phyloP scores from a whole-genome alignment of 106 monocot species.

The Xerophyta viscosa region DNA sequence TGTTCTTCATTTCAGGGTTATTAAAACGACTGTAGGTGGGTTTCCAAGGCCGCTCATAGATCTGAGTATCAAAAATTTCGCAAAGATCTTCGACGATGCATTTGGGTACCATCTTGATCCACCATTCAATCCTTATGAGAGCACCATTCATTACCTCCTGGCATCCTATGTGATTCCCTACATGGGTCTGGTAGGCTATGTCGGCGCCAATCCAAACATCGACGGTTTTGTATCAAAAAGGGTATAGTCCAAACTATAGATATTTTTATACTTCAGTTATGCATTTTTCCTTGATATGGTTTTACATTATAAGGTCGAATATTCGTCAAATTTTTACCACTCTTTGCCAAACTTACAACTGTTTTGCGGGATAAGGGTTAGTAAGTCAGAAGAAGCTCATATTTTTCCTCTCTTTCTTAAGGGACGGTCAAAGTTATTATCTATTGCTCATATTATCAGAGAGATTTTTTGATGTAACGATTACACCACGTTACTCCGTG shows the following conservation, averaged over 20 bases:
- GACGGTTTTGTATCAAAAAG: conserved; percentile 32
- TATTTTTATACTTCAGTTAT: background rate
- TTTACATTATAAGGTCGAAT: background rate
- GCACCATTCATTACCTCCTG: conserved; percentile 40
- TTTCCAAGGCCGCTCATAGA: conserved; percentile 41
- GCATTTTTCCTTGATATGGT: no score
- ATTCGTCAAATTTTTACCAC: background rate
- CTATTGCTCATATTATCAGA: no score
- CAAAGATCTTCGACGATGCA: conserved; percentile 36
- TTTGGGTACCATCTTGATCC: conserved; percentile 37
- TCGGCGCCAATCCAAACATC: conserved; percentile 34
- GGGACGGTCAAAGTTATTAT: no score
- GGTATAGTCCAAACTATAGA: conserved; percentile 3
- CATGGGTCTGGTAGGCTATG: conserved; percentile 41
- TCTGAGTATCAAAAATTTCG: conserved; percentile 31
- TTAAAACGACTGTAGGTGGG: conserved; percentile 31
- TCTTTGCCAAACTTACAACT: no score
- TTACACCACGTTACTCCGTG: no score
- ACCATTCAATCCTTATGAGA: conserved; percentile 42
- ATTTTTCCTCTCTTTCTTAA: background rate
- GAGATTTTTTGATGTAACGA: no score
- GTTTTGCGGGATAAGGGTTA: no score
- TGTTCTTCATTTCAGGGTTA: conserved; percentile 27
- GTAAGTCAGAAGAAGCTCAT: no score
- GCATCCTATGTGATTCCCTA: conserved; percentile 47